Evolutionary conservation across 768 basidiomycete species (phyloP).

Genomic region (Tremella mesenterica): DNA sequence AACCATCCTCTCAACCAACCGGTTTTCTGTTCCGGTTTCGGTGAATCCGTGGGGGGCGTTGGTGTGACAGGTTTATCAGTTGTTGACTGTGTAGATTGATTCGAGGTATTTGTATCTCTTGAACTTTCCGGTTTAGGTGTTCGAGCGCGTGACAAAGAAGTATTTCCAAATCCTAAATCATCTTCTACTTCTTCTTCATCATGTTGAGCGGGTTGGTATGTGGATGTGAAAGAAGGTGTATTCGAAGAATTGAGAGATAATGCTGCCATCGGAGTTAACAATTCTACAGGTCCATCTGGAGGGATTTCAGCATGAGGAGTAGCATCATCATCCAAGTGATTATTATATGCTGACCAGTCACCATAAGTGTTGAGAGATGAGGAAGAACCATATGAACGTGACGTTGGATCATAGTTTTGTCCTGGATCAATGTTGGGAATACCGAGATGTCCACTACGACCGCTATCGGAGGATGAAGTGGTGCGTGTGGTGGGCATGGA

Average conservation of each 20-base stretch:
- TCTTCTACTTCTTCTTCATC: constrained; percentile 61
- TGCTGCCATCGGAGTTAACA: constrained; percentile 39
- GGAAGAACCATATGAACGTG: neutral
- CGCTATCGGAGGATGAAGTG: constrained; percentile 29
- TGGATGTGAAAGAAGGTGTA: neutral
- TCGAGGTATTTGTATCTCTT: constrained; percentile 32
- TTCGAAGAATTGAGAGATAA: constrained; percentile 15
- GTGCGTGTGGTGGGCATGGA: constrained; percentile 30
- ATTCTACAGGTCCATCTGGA: constrained; percentile 6
- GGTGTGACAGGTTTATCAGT: constrained; percentile 22
- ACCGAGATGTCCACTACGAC: constrained; percentile 12
- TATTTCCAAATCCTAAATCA: constrained; percentile 84
- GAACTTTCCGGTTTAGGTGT: constrained; percentile 21
- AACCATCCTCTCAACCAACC: constrained; percentile 74
- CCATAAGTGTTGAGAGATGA: no score
- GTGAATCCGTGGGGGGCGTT: neutral
- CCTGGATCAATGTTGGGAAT: neutral
- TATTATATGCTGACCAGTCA: neutral
- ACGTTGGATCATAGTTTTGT: neutral
- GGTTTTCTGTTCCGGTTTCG: constrained; percentile 17
- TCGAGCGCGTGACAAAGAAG: constrained; percentile 39
- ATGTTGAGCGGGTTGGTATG: constrained; percentile 12
- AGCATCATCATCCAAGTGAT: constrained; percentile 1
- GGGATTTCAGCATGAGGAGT: neutral
- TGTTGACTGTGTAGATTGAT: constrained; percentile 14